phyloP scores from a whole-genome alignment of 768 basidiomycete genomes.

The Sarcodon sp. region DNA sequence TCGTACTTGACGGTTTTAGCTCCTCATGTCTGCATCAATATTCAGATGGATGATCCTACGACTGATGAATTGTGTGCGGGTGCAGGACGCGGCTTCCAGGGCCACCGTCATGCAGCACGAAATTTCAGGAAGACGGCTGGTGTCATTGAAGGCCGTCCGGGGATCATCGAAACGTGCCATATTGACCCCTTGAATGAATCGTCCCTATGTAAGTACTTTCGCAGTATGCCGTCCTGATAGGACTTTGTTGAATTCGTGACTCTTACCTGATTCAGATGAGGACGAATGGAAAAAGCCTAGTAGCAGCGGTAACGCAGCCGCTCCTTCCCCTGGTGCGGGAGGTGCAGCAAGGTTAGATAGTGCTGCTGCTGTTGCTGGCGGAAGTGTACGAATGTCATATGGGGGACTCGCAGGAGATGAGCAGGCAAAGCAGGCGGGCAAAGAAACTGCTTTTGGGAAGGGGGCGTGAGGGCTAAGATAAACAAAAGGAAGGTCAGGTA shows the following conservation, averaged over 20 bases:
- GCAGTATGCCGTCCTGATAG: background rate
- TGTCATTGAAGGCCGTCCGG: constrained; percentile 38
- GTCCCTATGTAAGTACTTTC: constrained; percentile 8
- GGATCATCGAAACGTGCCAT: constrained; percentile 41
- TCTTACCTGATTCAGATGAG: constrained; percentile 12
- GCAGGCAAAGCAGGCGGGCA: constrained; percentile 18
- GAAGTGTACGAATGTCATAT: constrained; percentile 25
- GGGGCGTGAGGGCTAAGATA: background rate
- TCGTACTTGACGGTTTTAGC: background rate
- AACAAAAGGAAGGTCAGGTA: too few species aligned
- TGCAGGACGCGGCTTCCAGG: constrained; percentile 24
- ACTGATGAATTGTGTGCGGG: constrained; percentile 26
- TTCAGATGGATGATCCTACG: constrained; percentile 29
- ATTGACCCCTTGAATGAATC: constrained; percentile 39
- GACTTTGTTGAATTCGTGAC: background rate
- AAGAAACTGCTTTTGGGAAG: constrained; percentile 17
- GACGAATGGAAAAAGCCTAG: constrained; percentile 27
- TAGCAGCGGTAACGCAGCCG: constrained; percentile 1
- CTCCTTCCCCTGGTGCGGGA: constrained; percentile 6
- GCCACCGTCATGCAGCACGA: constrained; percentile 24
- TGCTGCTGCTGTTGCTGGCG: constrained; percentile 18
- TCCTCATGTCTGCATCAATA: too few species aligned
- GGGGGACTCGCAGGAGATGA: constrained; percentile 23
- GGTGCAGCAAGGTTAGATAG: constrained; percentile 7
- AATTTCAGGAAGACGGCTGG: constrained; percentile 29